These are phyloP conservation scores for Poa pratensis DNA, from an alignment of 176 grass and related monocot genomes.

Conservation along the genomic window DNA sequence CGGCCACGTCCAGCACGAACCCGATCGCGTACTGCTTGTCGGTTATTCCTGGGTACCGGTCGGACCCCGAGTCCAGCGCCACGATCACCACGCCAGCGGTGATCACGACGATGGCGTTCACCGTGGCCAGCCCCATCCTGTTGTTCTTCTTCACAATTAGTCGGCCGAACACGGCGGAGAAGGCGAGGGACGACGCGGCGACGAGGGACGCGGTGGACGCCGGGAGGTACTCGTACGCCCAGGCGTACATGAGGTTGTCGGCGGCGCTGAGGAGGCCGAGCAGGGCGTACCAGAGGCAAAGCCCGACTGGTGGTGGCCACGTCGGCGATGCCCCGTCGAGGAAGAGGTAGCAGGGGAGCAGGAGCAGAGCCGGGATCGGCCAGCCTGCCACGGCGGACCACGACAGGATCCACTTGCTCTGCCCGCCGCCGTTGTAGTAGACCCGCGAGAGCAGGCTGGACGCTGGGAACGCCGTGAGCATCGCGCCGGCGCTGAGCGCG, in stretches of 20 bases:
- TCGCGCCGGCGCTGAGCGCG: constrained; percentile 46
- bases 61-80: constrained; percentile 76
- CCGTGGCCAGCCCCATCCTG: constrained; percentile 50
- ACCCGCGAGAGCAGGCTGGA: constrained; percentile 80
- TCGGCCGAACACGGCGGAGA: constrained; percentile 75
- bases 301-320: constrained; percentile 40
- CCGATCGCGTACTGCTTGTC: constrained; percentile 64
- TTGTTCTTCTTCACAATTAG: constrained; percentile 80
- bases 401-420: constrained; percentile 94
- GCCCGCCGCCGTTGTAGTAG: constrained; percentile 72
- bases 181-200: constrained; percentile 76
- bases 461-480: constrained; percentile 79
- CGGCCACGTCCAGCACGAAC: constrained; percentile 72
- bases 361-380: constrained; percentile 59
- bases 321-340: constrained; percentile 54
- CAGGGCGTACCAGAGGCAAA: constrained; percentile 67
- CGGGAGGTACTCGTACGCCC: constrained; percentile 85
- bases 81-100: constrained; percentile 66
- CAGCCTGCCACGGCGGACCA: constrained; percentile 87
- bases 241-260: constrained; percentile 94
- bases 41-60: constrained; percentile 66
- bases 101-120: constrained; percentile 83
- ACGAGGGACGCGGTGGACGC: constrained; percentile 88
- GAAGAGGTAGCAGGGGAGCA: constrained; percentile 61
- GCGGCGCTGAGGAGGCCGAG: constrained; percentile 81